Percentiles rank a stretch among this genome's conserved stretches.
Evolutionary conservation across 805 yeast genomes (phyloP).

Genomic region (Candida lessepsii): DNA sequence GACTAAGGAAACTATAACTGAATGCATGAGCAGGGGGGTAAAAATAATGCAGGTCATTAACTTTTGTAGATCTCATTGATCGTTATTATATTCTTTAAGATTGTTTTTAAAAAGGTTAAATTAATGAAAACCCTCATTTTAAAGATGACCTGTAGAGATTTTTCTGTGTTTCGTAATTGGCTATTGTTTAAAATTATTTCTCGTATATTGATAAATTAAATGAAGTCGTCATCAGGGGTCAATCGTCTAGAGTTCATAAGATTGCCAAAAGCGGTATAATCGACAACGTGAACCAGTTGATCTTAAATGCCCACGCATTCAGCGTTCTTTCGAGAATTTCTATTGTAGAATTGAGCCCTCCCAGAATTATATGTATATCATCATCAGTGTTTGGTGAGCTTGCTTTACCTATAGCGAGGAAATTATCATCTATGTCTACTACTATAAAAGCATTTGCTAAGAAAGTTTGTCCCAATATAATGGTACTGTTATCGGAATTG

Average conservation of each 20-base stretch:
- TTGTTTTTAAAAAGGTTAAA: too few species aligned
- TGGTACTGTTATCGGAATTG: constrained; percentile 1
- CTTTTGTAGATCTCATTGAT: too few species aligned
- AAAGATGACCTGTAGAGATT: too few species aligned
- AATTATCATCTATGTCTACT: constrained; percentile 57
- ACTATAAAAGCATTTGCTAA: constrained; percentile 63
- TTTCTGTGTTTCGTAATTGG: too few species aligned
- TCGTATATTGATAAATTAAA: too few species aligned
- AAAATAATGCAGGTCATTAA: too few species aligned
- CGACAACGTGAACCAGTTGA: not conserved
- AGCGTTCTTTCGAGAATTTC: not conserved
- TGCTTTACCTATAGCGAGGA: constrained; percentile 42
- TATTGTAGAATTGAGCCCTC: not conserved
- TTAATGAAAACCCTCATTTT: too few species aligned
- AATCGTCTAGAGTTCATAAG: not conserved
- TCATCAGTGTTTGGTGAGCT: constrained; percentile 24
- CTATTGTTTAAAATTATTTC: too few species aligned
- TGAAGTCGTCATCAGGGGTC: too few species aligned
- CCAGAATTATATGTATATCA: constrained; percentile 26
- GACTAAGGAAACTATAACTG: too few species aligned
- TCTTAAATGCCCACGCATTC: not conserved
- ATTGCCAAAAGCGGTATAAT: not conserved
- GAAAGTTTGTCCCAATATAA: constrained; percentile 58
- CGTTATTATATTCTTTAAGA: too few species aligned
- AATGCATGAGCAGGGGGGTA: too few species aligned